Evolutionary conservation across 768 basidiomycete genomes (phyloP), one percentile per base, ranked within the genome.

Genomic region (Leucocoprinus leucothites): DNA sequence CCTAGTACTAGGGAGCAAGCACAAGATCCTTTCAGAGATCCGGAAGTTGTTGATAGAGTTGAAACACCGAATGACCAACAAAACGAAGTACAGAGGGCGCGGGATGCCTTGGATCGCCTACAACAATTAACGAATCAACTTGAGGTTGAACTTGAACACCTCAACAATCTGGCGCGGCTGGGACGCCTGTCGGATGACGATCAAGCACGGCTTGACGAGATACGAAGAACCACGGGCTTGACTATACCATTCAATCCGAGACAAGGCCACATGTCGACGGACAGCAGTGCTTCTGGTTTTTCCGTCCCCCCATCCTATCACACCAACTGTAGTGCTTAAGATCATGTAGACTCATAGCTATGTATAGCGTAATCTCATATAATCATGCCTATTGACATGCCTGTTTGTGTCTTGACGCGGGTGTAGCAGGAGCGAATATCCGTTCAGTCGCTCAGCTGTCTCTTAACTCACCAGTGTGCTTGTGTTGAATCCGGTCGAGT

Each of bases 111-210:
- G 5, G 45, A 40, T 41, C 36, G 35, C 47, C 19, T 48, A 22
- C 53, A 54, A 16, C 14, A 25, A 14, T 34, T 44, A 25, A 52
- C 41, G 24, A 52, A 9, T 19, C 41, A 52, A 22, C 9, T 46
- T n/a, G 35, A 42, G 18, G 3, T 3, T 1, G 46, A 48, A 6
- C 36, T 40, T 3, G 35, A 41, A 13, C 36, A 41, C 9, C 16
- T 54, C 9, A 13, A n/a, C 3, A 9, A 18, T 24, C 25, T 46
- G 21, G 38, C 44, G n/a, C 35, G 19, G 21, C 47, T 35, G 16
- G 53, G 53, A 4, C 53, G 47, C 22, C 36, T 54, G 6, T 47
- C 53, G n/a, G 24, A n/a, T 21, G 24, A 25, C 4, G 44, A 54
- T 3, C 38, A 24, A 8, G 34, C 22, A 19, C 44, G 44, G 25